Conservation (phyloP, 768 basidiomycete species). For the Leucocoprinus leucothites region DNA sequence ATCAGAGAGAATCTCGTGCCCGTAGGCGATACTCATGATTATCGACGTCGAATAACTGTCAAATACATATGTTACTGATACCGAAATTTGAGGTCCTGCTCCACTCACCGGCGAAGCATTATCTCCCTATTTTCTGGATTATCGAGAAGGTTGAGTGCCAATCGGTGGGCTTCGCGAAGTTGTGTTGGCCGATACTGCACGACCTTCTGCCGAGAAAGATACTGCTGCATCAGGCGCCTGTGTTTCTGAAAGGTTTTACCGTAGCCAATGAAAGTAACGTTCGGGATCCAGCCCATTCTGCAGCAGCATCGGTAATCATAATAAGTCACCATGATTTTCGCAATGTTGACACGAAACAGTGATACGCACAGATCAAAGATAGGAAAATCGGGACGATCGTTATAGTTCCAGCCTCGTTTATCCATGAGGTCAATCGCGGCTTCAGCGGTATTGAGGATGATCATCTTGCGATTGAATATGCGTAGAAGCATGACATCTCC, state of each 20-base stretch:
- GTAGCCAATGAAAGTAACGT: neutral
- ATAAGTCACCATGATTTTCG: too few relatives aligned
- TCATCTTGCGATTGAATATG: slow-evolving; percentile 4
- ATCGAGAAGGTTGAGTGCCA: neutral
- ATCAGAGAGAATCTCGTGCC: neutral
- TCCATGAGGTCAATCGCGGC: slow-evolving; percentile 19
- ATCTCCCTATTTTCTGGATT: neutral
- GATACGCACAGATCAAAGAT: slow-evolving; percentile 2
- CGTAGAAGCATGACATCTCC: slow-evolving; percentile 8
- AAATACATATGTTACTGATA: too few relatives aligned
- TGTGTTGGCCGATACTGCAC: neutral
- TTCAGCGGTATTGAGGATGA: slow-evolving; percentile 15
- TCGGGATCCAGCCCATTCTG: neutral
- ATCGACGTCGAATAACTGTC: neutral
- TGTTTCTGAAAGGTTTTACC: slow-evolving; percentile 8
- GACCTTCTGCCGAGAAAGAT: neutral
- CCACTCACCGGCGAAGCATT: neutral
- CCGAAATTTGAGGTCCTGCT: neutral
- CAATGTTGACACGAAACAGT: too few relatives aligned
- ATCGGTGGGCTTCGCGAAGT: neutral
- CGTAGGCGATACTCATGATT: neutral
- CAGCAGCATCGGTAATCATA: too few relatives aligned
- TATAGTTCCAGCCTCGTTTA: slow-evolving; percentile 17
- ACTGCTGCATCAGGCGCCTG: slow-evolving; percentile 3
- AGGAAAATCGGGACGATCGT: neutral